These are phyloP conservation scores for Colletotrichum sp. DNA, from an alignment of 2,329 filamentous ascomycete species.

Conservation along the genomic window DNA sequence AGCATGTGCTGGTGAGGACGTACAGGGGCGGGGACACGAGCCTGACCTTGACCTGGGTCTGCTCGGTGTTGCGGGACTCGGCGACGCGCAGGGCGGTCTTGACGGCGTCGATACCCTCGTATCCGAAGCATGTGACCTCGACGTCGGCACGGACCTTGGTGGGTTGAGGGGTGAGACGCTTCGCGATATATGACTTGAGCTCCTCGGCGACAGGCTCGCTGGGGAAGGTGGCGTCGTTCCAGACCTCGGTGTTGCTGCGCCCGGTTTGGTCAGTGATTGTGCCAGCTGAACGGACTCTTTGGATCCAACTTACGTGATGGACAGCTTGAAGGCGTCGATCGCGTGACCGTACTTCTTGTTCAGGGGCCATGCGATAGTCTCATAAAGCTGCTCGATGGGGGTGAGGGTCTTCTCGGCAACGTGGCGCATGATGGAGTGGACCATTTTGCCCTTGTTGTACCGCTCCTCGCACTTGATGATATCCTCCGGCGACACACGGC, in stretches of 20 bases:
- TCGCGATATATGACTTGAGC: conserved; percentile 93
- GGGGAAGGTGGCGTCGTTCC: conserved; percentile 91
- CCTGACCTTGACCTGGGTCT: conserved; percentile 97
- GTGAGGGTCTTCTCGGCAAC: conserved; percentile 96
- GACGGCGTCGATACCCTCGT: conserved; percentile 98
- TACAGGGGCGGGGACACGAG: conserved; percentile 98
- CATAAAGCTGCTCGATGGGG: conserved; percentile 94
- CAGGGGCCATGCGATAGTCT: conserved; percentile 94
- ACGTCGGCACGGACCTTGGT: conserved; percentile 98
- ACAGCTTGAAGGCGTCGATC: conserved; percentile 98
- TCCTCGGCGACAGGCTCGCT: conserved; percentile 86
- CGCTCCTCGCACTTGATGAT: conserved; percentile 98
- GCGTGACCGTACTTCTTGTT: conserved; percentile 98
- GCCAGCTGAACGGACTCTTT: no score
- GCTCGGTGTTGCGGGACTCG: conserved; percentile 88
- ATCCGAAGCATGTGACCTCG: conserved; percentile 93
- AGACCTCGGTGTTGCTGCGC: conserved; percentile 86
- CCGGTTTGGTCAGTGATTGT: background rate
- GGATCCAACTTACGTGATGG: conserved; percentile 77
- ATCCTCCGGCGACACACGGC: conserved; percentile 95
- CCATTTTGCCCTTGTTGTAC: conserved; percentile 99
- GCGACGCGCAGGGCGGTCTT: conserved; percentile 91
- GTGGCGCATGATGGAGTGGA: conserved; percentile 98
- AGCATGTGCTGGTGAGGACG: conserved; percentile 91
- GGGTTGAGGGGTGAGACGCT: conserved; percentile 96